phyloP scores from a whole-genome alignment of 495 filamentous ascomycete genomes.

The Hypoxylon lenormandii region DNA sequence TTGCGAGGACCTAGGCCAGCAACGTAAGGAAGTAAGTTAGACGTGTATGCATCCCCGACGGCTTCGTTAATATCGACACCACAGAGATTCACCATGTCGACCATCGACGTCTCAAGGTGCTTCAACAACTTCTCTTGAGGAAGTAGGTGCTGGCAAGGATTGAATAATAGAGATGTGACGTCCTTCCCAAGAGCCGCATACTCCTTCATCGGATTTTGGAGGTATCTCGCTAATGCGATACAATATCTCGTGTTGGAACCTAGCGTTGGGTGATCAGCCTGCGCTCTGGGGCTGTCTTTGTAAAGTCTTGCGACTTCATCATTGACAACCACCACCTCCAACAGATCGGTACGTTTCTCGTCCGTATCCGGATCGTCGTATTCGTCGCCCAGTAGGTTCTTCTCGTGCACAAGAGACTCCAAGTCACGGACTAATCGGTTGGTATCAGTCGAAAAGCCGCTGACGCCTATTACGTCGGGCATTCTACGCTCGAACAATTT shows the following conservation, averaged over 20 bases:
- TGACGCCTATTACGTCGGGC: conserved; percentile 90
- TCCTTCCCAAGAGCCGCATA: conserved; percentile 92
- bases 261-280: conserved; percentile 81
- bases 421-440: conserved; percentile 83
- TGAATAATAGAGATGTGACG: conserved; percentile 85
- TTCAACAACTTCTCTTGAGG: conserved; percentile 85
- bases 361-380: conserved; percentile 72
- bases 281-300: conserved; percentile 86
- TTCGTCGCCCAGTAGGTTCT: conserved; percentile 77
- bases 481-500: conserved; percentile 78
- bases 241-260: conserved; percentile 84
- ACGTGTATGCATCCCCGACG: conserved; percentile 78
- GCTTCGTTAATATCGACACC: conserved; percentile 96
- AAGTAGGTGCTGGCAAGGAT: conserved; percentile 87
- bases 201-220: conserved; percentile 94
- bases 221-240: conserved; percentile 85
- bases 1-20: conserved; percentile 95
- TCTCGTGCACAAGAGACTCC: conserved; percentile 76
- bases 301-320: conserved; percentile 96
- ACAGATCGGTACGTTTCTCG: conserved; percentile 74
- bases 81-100: conserved; percentile 97
- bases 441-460: conserved; percentile 90
- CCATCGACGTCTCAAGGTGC: conserved; percentile 90
- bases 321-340: conserved; percentile 92
- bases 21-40: conserved; percentile 89